These are phyloP conservation scores for Xylariales sp. DNA, from an alignment of 2,329 filamentous ascomycete genomes.

Conservation along the genomic window DNA sequence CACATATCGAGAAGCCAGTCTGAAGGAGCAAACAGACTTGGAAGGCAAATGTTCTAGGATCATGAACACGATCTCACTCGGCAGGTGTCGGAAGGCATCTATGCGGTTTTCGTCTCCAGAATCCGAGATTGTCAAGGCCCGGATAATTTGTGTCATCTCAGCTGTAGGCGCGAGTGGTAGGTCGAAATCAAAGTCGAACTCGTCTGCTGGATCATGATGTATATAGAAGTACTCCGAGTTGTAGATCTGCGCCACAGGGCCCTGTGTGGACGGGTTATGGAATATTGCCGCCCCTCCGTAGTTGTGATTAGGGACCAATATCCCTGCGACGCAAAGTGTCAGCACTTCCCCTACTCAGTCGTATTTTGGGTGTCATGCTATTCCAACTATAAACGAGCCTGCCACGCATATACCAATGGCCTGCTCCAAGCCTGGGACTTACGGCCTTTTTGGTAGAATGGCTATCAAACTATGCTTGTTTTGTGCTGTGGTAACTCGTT, in stretches of 20 bases:
- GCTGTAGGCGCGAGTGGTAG: conserved; percentile 4
- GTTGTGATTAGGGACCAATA: conserved; percentile 12
- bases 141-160: neutral
- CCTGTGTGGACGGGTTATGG: conserved; percentile 1
- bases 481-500: too few relatives aligned
- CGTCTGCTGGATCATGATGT: conserved; percentile 12
- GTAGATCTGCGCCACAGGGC: conserved; percentile 10
- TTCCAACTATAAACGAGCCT: too few relatives aligned
- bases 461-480: too few relatives aligned
- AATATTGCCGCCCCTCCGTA: conserved; percentile 13
- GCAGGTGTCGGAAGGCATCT: conserved; percentile 15
- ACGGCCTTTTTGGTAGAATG: too few relatives aligned
- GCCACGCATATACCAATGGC: too few relatives aligned
- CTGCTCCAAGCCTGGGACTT: too few relatives aligned
- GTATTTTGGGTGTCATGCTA: too few relatives aligned
- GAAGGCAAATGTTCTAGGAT: conserved; percentile 14
- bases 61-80: conserved; percentile 16
- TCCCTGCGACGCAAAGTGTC: too few relatives aligned
- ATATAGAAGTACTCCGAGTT: conserved; percentile 13
- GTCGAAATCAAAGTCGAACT: conserved; percentile 13
- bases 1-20: conserved; percentile 15
- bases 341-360: too few relatives aligned
- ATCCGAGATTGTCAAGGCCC: neutral
- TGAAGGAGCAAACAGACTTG: conserved; percentile 12
- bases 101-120: neutral